Conservation (phyloP, 441 rosid genomes). For the Corymbia citriodora region DNA sequence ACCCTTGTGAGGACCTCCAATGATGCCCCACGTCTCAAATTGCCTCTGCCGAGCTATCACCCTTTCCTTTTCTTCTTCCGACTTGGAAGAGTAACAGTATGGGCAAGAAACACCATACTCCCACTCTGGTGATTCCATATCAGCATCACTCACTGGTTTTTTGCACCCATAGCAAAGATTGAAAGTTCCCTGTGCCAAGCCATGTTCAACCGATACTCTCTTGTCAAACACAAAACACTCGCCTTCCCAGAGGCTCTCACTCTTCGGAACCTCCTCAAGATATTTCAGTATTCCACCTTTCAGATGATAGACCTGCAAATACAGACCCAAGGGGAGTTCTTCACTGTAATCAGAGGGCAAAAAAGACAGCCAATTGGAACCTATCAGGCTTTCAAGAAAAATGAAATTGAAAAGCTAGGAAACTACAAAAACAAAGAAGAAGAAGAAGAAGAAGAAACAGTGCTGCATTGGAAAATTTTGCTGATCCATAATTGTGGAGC, state of each 20-base stretch:
- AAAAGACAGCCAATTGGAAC: neutral
- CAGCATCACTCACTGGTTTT: slow-evolving; percentile 84
- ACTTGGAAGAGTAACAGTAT: slow-evolving; percentile 57
- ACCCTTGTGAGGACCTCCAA: slow-evolving; percentile 90
- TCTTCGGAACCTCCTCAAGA: slow-evolving; percentile 71
- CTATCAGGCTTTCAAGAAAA: neutral
- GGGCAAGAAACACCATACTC: slow-evolving; percentile 83
- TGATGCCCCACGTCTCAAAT: slow-evolving; percentile 76
- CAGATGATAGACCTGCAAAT: slow-evolving; percentile 74
- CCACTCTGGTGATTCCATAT: slow-evolving; percentile 79
- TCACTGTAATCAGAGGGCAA: neutral
- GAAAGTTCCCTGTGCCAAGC: slow-evolving; percentile 69
- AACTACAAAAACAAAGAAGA: neutral
- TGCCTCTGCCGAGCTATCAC: slow-evolving; percentile 90
- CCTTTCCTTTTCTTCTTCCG: slow-evolving; percentile 87
- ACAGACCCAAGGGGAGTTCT: neutral
- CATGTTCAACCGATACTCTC: slow-evolving; percentile 87
- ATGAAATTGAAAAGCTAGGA: neutral
- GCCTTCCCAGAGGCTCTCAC: slow-evolving; percentile 88
- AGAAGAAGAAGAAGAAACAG: neutral
- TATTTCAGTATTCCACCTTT: slow-evolving; percentile 93
- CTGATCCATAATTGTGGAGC: neutral
- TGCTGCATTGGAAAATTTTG: neutral
- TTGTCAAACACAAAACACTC: slow-evolving; percentile 98
- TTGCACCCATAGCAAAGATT: slow-evolving; percentile 94